These are phyloP conservation scores for Hymenoscyphus albidus DNA, from an alignment of 2,329 filamentous ascomycete species.

Conservation along the genomic window DNA sequence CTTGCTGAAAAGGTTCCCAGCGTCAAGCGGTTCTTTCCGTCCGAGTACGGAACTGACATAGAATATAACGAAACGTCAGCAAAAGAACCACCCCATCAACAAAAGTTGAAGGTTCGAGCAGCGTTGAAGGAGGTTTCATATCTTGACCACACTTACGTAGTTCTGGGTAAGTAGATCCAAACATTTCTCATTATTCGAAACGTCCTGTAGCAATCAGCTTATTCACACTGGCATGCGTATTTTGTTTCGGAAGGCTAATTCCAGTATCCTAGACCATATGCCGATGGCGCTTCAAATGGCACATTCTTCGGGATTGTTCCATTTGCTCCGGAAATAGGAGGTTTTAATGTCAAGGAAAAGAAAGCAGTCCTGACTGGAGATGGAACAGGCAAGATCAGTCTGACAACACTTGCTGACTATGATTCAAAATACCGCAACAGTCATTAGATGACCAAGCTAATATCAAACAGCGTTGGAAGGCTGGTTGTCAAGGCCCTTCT, in stretches of 20 bases:
- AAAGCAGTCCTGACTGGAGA: constrained; percentile 59
- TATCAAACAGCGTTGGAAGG: constrained; percentile 38
- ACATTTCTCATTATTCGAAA: neutral
- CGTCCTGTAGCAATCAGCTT: neutral
- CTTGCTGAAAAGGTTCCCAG: constrained; percentile 57
- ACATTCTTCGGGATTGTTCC: constrained; percentile 9
- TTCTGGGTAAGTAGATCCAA: constrained; percentile 12
- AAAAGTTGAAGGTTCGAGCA: constrained; percentile 64
- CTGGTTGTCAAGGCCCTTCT: constrained; percentile 37
- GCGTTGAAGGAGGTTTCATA: constrained; percentile 50
- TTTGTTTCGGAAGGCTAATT: neutral
- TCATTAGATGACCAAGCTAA: neutral
- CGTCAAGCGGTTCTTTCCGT: constrained; percentile 59
- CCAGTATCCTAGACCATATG: constrained; percentile 11
- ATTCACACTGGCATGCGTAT: neutral
- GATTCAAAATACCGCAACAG: constrained; percentile 23
- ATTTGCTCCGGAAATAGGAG: constrained; percentile 41
- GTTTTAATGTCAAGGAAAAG: constrained; percentile 54
- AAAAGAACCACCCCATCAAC: constrained; percentile 63
- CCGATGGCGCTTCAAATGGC: constrained; percentile 1
- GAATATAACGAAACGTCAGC: constrained; percentile 56
- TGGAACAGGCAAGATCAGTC: constrained; percentile 58
- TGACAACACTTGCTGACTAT: constrained; percentile 70
- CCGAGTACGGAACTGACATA: constrained; percentile 48
- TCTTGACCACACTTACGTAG: constrained; percentile 56